Conservation (phyloP, 495 filamentous ascomycete genomes). For the Podospora bellae-mahoneyi region DNA sequence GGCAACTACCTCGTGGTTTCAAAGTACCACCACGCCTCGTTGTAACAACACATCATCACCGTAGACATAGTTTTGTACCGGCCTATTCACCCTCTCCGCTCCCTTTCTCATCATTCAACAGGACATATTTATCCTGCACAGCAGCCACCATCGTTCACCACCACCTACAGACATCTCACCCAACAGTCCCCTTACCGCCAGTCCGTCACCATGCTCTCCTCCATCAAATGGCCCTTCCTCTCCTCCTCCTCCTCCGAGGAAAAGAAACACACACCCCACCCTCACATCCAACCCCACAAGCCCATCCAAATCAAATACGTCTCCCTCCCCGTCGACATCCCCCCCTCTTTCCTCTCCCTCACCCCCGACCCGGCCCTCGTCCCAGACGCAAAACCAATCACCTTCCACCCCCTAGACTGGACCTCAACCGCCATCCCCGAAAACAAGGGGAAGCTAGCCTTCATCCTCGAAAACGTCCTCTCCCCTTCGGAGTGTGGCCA, state of each 20-base stretch:
- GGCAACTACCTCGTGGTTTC: not conserved
- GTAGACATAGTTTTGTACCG: too few relatives aligned
- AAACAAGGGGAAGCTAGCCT: constrained; percentile 55
- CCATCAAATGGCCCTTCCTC: not conserved
- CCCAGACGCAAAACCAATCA: constrained; percentile 26
- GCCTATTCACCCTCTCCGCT: not conserved
- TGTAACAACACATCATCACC: not conserved
- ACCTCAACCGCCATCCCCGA: constrained; percentile 48
- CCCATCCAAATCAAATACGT: constrained; percentile 32
- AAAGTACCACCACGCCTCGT: not conserved
- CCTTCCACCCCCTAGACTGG: constrained; percentile 50
- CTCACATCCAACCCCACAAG: constrained; percentile 6
- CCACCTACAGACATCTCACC: not conserved
- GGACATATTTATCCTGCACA: too few relatives aligned
- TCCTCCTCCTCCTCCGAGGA: not conserved
- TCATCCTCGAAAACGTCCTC: constrained; percentile 62
- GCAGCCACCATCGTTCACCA: too few relatives aligned
- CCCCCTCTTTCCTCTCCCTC: constrained; percentile 29
- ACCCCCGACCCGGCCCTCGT: constrained; percentile 7
- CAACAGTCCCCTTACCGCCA: not conserved
- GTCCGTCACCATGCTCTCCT: not conserved
- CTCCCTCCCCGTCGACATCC: constrained; percentile 33
- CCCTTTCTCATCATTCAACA: not conserved
- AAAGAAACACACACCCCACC: not conserved
- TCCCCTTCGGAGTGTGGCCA: constrained; percentile 57